Base-by-base conservation (phyloP, 2,329 filamentous ascomycete species). In the Teratosphaeria zuluensis region DNA sequence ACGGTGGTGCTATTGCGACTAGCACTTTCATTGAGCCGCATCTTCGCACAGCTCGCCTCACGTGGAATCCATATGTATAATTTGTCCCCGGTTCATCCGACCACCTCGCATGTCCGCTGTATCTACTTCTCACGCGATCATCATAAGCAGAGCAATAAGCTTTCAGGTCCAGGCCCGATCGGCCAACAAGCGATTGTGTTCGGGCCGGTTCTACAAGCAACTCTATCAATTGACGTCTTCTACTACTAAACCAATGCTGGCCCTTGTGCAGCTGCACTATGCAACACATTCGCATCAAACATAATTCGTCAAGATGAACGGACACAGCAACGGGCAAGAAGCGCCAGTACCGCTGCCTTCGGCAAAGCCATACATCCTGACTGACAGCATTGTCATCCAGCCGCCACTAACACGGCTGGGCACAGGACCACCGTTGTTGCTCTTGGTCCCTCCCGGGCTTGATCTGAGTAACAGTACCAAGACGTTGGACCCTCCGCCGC, bases 401-500 rank as follows among this genome's bases (percentile, higher is more conserved):
- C 71, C 74, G 21, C 80, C 79, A 28, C 73, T 81, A 5, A 79
- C 79, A n/a, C 75, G 78, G 33, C 72, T 73, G 54, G 78, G 78
- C 7, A 68, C 67, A 42, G 80, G 80, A 0, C 80, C 80, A 0
- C 78, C 78, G 0, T 64, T 82, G 1, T 68, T 82, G 6, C 63
- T 81, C 12, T 62, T 81, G 3, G 64, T 76, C 1, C 73, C 78
- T 6, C 62, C 70, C 53, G 67, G 68, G 46, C 65, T 71, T 51
- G 63, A 55, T 55, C 65, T 67, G 61, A 64, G 65, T 14, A 56
- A 65, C 48, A 70, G 67, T 35, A 74, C 75, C 31, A 69, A 70
- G 54, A 74, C 72, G 52, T 68, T 77, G 1, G 78, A 80, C 57
- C 85, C 85, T 0, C 76, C 80, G 8, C 81, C 83, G 0, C 65